A percentile compares a stretch with the other conserved stretches of the same genome.
Conservation (phyloP, 2,329 filamentous ascomycete species). For the Lithohypha guttulata region DNA sequence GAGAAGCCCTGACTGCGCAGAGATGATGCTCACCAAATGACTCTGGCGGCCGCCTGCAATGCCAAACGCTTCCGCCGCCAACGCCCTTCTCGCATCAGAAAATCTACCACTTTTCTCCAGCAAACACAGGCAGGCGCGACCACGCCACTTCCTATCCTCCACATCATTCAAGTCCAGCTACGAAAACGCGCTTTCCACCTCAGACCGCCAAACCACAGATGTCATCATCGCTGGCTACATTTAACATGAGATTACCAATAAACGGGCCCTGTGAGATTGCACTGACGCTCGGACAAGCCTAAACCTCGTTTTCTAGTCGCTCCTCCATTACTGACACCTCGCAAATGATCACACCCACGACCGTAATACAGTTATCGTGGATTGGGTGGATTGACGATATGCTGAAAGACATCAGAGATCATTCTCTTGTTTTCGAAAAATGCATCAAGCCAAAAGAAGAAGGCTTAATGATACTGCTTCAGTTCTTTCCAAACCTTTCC, state of each 20-base stretch:
- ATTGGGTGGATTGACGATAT: too few relatives aligned
- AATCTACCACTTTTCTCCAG: neutral
- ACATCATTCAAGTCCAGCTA: too few relatives aligned
- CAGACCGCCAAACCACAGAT: slow-evolving; percentile 2
- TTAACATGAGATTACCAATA: neutral
- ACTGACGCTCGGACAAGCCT: neutral
- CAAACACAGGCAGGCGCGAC: slow-evolving; percentile 1
- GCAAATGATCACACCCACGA: too few relatives aligned
- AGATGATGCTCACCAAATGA: slow-evolving; percentile 8
- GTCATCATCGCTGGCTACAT: neutral
- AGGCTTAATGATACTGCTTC: slow-evolving; percentile 47
- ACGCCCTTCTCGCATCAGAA: slow-evolving; percentile 4
- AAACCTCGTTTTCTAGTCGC: too few relatives aligned
- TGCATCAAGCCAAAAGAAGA: slow-evolving; percentile 48
- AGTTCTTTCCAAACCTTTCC: slow-evolving; percentile 60
- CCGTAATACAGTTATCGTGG: too few relatives aligned
- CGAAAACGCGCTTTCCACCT: too few relatives aligned
- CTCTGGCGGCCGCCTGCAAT: slow-evolving; percentile 8
- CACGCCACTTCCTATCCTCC: slow-evolving; percentile 1
- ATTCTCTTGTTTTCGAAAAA: too few relatives aligned
- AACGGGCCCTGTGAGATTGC: neutral
- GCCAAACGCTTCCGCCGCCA: neutral
- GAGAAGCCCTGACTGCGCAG: slow-evolving; percentile 3
- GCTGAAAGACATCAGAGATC: too few relatives aligned
- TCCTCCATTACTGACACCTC: too few relatives aligned